Evolutionary conservation across 371 early-diverging fungal genomes (phyloP).

Genomic region (Rhizopus stolonifer): DNA sequence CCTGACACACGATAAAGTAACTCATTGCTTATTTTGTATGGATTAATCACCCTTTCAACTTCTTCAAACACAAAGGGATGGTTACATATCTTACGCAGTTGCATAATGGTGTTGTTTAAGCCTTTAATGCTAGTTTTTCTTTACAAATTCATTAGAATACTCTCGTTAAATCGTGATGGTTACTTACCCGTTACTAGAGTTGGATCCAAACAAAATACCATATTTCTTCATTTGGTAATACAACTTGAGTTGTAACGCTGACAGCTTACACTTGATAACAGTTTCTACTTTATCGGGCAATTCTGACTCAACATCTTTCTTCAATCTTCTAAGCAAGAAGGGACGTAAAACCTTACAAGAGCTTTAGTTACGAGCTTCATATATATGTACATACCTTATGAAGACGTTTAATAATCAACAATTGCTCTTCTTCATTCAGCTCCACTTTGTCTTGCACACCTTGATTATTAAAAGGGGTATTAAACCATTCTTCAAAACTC

Average conservation of each 20-base stretch:
- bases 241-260: slow-evolving; percentile 79
- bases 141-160: not conserved
- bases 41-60: slow-evolving; percentile 84
- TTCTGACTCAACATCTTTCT: slow-evolving; percentile 98
- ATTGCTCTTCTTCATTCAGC: slow-evolving; percentile 96
- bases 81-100: slow-evolving; percentile 98
- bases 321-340: slow-evolving; percentile 95
- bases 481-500: slow-evolving; percentile 99
- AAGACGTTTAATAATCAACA: slow-evolving; percentile 95
- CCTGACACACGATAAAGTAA: slow-evolving; percentile 84
- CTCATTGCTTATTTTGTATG: slow-evolving; percentile 55
- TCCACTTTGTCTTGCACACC: slow-evolving; percentile 87
- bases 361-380: not conserved
- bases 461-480: slow-evolving; percentile 87
- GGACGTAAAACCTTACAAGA: slow-evolving; percentile 79
- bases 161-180: no score
- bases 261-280: slow-evolving; percentile 92
- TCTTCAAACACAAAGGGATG: slow-evolving; percentile 98
- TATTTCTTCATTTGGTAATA: slow-evolving; percentile 76
- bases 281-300: slow-evolving; percentile 99
- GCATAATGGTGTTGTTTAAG: slow-evolving; percentile 97
- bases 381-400: slow-evolving; percentile 65
- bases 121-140: slow-evolving; percentile 70
- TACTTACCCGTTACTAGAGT: slow-evolving; percentile 57
- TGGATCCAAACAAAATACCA: slow-evolving; percentile 60